Percentiles rank a stretch among this genome's conserved stretches.
Evolutionary conservation across 257 asterid genomes (phyloP).

Genomic region (Striga asiatica): DNA sequence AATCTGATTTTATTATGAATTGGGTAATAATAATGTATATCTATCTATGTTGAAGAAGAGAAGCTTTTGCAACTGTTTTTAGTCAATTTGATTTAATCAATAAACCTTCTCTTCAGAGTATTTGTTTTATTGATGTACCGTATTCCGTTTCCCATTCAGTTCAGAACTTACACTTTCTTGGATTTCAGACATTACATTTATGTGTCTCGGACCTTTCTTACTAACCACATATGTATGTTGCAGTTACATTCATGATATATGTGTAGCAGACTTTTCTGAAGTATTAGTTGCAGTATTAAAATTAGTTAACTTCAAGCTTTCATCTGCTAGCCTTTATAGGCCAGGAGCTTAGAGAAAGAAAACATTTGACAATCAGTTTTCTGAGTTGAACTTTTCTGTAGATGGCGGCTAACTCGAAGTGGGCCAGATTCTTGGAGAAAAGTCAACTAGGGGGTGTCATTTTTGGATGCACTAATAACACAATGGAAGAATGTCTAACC

Average conservation of each 20-base stretch:
- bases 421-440: constrained; percentile 30
- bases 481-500: constrained; percentile 29
- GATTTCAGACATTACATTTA: not conserved
- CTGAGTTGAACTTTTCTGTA: constrained; percentile 16
- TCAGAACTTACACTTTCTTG: not conserved
- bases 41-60: no score
- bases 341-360: constrained; percentile 18
- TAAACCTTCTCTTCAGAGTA: not conserved
- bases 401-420: constrained; percentile 7
- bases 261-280: not conserved
- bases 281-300: not conserved
- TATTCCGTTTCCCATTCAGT: no score
- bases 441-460: constrained; percentile 43
- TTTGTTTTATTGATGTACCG: not conserved
- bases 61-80: no score
- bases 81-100: not conserved
- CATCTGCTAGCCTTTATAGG: constrained; percentile 25
- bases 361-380: constrained; percentile 15
- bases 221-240: not conserved
- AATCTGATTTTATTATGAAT: not conserved
- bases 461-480: constrained; percentile 36
- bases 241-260: not conserved
- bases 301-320: constrained; percentile 2
- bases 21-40: no score
- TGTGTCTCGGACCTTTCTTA: not conserved